Percentiles rank a stretch among this genome's conserved stretches.
Evolutionary conservation across 257 asterid genomes (phyloP).

Genomic region (Catharanthus roseus): DNA sequence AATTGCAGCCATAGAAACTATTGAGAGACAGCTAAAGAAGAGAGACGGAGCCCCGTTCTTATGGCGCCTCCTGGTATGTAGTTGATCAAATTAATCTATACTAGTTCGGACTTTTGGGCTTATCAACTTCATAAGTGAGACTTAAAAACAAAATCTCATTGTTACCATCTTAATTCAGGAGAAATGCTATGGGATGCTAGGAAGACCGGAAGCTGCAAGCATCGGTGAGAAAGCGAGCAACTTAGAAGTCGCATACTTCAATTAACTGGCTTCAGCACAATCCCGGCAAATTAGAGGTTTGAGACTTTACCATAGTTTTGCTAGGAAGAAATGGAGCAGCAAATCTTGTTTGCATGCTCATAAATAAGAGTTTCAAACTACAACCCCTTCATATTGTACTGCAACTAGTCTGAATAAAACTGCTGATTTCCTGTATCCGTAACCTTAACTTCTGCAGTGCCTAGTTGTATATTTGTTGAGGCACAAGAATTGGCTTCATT

Average conservation of each 20-base stretch:
- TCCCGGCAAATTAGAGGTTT: conserved; percentile 35
- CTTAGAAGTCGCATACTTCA: conserved; percentile 56
- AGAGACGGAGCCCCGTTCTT: conserved; percentile 70
- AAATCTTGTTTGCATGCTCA: neutral
- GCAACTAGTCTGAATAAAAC: neutral
- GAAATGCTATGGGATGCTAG: conserved; percentile 44
- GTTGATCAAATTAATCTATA: neutral
- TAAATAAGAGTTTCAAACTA: neutral
- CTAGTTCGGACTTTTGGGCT: neutral
- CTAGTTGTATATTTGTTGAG: neutral
- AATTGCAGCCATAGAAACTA: conserved; percentile 56
- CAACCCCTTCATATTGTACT: neutral
- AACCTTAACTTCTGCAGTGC: neutral
- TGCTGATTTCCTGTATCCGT: neutral
- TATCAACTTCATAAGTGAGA: neutral
- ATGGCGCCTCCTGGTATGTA: conserved; percentile 74
- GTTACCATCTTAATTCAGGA: conserved; percentile 41
- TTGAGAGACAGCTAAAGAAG: conserved; percentile 62
- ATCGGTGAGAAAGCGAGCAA: conserved; percentile 49
- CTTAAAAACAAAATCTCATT: neutral
- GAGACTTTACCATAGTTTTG: conserved; percentile 36
- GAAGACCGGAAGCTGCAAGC: conserved; percentile 50
- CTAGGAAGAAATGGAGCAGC: conserved; percentile 4
- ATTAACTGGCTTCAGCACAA: conserved; percentile 20
- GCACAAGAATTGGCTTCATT: neutral